Evolutionary conservation across 2,329 filamentous ascomycete species (phyloP), one percentile per base, ranked within the genome.

Genomic region (Colletotrichum sublineola): DNA sequence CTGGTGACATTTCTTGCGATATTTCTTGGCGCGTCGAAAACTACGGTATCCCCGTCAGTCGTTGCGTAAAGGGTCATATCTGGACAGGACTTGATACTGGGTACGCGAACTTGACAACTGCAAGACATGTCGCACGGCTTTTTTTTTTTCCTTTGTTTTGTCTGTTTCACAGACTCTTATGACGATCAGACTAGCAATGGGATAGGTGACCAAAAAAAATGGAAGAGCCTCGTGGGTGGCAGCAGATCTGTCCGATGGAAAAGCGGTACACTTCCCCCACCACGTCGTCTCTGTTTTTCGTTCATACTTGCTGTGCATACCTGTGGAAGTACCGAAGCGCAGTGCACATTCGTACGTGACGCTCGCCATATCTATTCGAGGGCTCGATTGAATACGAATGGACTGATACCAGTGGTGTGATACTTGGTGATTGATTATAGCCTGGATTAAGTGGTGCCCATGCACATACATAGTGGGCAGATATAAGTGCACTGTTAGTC

Each of bases 31-130:
- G 77, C 77, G 77, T 80, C 78, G 79, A 75, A 79, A 80, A 78
- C 76, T 76, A 79, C 77, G 77, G 77, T 79, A 79, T 78, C 81
- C 80, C 80, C 80, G 79, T 81, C 81, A 81, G 82, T 84, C 80
- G 79, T 82, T 82, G 79, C 79, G 80, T 78, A 77, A 80, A 80
- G 79, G 79, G 78, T 78, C 80, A 77, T 83, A 83, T 84, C 82
- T 85, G 82, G 83, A 83, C 79, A 78, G 79, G 78, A 73, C 79
- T 81, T 82, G 81, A 74, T 79, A 79, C 83, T 84, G 81, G 79
- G 79, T 78, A 79, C 78, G 78, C 77, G 77, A 76, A 75, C 75
- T 77, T 75, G 77, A 77, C 76, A 79, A 76, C 74, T 75, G 71
- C 74, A 76, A 75, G 74, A 74, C 75, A 73, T 74, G 76, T 79